phyloP scores from a whole-genome alignment of 805 yeast species.

The Yamadazyma scolyti region DNA sequence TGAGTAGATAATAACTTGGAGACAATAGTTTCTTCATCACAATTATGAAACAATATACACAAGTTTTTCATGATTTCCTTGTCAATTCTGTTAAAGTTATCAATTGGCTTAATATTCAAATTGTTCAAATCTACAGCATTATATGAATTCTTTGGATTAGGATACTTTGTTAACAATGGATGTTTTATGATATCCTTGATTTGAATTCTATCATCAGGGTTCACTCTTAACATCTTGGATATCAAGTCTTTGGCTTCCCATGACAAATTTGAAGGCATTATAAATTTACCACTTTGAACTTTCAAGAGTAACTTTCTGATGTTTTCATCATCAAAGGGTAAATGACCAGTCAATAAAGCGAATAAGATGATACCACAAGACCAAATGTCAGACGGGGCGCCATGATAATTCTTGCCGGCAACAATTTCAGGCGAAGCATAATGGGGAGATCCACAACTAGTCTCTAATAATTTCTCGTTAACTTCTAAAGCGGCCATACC shows the following conservation, averaged over 20 bases:
- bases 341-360: constrained; percentile 89
- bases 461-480: constrained; percentile 75
- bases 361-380: constrained; percentile 94
- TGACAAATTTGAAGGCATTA: constrained; percentile 77
- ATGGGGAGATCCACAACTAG: constrained; percentile 98
- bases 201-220: constrained; percentile 76
- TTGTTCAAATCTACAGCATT: constrained; percentile 14
- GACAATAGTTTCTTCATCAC: constrained; percentile 50
- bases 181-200: constrained; percentile 75
- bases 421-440: constrained; percentile 98
- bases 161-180: constrained; percentile 77
- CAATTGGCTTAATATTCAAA: constrained; percentile 30
- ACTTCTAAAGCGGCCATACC: constrained; percentile 98
- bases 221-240: constrained; percentile 72
- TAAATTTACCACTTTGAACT: constrained; percentile 86
- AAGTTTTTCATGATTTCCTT: constrained; percentile 70
- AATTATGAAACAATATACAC: constrained; percentile 80
- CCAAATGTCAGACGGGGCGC: constrained; percentile 97
- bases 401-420: constrained; percentile 91
- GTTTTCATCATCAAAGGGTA: constrained; percentile 96
- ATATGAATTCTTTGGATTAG: constrained; percentile 25
- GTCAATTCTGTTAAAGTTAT: constrained; percentile 53
- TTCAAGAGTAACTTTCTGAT: constrained; percentile 81
- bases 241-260: constrained; percentile 86
- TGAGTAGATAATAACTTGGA: constrained; percentile 50